These are phyloP conservation scores for Coccomyxa sp. DNA, from an alignment of 139 green algal species.

Conservation along the genomic window DNA sequence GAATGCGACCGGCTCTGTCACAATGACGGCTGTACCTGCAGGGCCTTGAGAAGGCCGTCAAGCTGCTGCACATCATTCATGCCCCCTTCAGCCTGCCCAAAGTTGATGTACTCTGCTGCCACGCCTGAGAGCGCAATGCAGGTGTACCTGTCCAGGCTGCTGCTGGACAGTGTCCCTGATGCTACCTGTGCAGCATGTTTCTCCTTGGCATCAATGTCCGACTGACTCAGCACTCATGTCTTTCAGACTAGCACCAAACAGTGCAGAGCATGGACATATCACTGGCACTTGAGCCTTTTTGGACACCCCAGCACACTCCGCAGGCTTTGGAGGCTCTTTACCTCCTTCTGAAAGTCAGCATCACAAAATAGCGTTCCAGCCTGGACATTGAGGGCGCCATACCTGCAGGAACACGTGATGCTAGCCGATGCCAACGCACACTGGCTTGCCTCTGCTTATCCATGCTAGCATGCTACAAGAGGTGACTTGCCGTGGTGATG, in stretches of 20 bases:
- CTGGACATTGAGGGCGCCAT: slow-evolving; percentile 87
- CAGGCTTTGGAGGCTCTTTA: no score
- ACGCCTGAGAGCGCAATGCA: slow-evolving; percentile 88
- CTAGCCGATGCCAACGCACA: background rate
- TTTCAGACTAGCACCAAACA: no score
- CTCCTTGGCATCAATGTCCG: no score
- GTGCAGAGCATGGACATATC: background rate
- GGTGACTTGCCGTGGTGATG: background rate
- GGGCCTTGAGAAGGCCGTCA: slow-evolving; percentile 67
- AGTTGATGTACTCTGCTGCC: slow-evolving; percentile 30
- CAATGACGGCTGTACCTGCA: slow-evolving; percentile 31
- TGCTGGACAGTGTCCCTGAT: slow-evolving; percentile 50
- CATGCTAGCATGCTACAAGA: background rate
- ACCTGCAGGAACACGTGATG: slow-evolving; percentile 34
- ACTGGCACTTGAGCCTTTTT: background rate
- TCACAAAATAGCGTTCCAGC: slow-evolving; percentile 94
- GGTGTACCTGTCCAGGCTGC: slow-evolving; percentile 67
- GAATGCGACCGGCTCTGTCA: background rate
- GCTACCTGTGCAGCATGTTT: slow-evolving; percentile 32
- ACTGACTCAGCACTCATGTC: no score
- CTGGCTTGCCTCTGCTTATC: background rate
- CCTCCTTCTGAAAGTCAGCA: slow-evolving; percentile 78
- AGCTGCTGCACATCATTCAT: slow-evolving; percentile 88
- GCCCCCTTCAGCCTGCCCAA: slow-evolving; percentile 85
- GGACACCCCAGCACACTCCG: background rate